Percentiles rank a stretch among this genome's conserved stretches.
Conservation (phyloP, 306 rosid species). For the Cucumis hystrix region DNA sequence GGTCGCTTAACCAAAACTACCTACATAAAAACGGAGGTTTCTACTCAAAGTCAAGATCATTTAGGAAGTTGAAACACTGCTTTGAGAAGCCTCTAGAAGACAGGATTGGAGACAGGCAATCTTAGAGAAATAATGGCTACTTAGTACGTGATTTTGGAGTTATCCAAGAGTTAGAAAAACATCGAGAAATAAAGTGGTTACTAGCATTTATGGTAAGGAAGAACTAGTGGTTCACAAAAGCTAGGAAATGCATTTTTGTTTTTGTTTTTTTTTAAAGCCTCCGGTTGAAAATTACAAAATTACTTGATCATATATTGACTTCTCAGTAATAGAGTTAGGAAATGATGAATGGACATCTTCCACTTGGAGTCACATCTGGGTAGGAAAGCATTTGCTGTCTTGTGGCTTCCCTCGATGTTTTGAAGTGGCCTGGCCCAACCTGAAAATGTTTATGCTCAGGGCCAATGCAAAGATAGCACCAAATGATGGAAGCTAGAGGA, state of each 20-base stretch:
- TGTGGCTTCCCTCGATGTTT: neutral
- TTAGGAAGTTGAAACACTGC: neutral
- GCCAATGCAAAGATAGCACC: neutral
- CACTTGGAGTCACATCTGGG: neutral
- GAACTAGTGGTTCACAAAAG: neutral
- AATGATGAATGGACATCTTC: neutral
- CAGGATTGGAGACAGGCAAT: neutral
- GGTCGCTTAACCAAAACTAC: too few relatives aligned
- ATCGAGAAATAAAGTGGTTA: neutral
- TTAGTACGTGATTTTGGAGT: neutral
- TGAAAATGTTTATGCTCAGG: neutral
- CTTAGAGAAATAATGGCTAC: neutral
- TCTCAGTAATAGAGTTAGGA: neutral
- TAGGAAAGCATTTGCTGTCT: neutral
- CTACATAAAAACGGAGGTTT: too few relatives aligned
- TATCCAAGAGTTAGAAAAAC: neutral
- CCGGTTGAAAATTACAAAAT: neutral
- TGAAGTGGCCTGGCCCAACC: neutral
- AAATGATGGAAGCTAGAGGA: neutral
- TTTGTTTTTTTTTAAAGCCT: neutral
- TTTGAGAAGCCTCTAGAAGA: neutral
- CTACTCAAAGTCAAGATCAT: neutral
- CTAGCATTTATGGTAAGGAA: neutral
- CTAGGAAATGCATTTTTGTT: neutral
- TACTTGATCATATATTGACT: neutral